Evolutionary conservation across 2,329 filamentous ascomycete species (phyloP).

Genomic region (Epichloe gansuensis): DNA sequence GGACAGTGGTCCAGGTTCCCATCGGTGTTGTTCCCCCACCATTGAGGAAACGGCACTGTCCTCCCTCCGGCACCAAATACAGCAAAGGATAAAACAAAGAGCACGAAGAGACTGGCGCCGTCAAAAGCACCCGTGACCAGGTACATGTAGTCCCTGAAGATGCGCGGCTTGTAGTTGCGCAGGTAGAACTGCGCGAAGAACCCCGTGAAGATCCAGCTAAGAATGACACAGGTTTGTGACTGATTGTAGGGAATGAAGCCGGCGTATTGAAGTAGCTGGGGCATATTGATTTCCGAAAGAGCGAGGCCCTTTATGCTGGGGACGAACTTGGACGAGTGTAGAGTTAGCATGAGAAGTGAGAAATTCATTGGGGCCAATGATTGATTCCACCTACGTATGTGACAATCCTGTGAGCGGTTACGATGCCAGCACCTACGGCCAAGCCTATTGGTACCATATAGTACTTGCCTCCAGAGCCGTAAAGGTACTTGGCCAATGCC

Average conservation of each 20-base stretch:
- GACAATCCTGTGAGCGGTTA: neutral
- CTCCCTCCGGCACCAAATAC: constrained; percentile 38
- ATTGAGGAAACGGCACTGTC: constrained; percentile 32
- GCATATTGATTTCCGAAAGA: constrained; percentile 2
- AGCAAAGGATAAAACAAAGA: constrained; percentile 32
- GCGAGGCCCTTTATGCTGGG: neutral
- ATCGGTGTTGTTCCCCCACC: constrained; percentile 41
- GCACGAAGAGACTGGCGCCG: constrained; percentile 28
- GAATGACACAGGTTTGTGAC: constrained; percentile 41
- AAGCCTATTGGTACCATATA: constrained; percentile 25
- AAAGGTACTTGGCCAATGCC: constrained; percentile 29
- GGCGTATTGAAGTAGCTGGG: constrained; percentile 4
- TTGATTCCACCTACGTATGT: neutral
- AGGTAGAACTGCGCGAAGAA: constrained; percentile 40
- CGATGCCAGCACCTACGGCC: constrained; percentile 27
- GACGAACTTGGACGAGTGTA: neutral
- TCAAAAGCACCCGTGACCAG: constrained; percentile 40
- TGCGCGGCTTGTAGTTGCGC: constrained; percentile 35
- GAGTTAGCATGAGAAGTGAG: neutral
- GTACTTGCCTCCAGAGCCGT: constrained; percentile 24
- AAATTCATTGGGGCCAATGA: neutral
- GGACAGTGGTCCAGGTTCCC: constrained; percentile 38
- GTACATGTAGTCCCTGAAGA: constrained; percentile 42
- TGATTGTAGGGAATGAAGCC: constrained; percentile 10
- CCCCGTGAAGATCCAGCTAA: constrained; percentile 30